These are phyloP conservation scores for Chytriomyces hyalinus DNA, from an alignment of 192 early-diverging fungal species.

Conservation along the genomic window DNA sequence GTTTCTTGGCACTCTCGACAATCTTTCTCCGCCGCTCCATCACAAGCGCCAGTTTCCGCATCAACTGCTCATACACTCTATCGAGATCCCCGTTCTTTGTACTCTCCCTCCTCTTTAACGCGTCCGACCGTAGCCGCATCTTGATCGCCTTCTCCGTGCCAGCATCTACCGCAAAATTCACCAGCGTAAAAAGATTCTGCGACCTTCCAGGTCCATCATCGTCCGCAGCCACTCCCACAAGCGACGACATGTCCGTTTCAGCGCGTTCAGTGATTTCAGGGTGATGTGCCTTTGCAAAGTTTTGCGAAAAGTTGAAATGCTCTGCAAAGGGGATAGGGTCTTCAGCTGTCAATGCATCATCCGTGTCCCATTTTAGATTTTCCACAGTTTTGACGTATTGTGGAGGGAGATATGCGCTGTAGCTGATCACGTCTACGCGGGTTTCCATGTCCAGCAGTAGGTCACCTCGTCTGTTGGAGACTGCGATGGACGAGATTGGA, in stretches of 20 bases:
- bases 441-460: conserved; percentile 51
- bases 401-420: conserved; percentile 46
- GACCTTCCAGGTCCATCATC: not conserved
- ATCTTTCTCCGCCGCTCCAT: conserved; percentile 7
- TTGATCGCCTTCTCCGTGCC: conserved; percentile 16
- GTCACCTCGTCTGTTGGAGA: conserved; percentile 47
- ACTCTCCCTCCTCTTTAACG: not conserved
- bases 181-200: not conserved
- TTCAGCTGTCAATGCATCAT: conserved; percentile 16
- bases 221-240: not conserved
- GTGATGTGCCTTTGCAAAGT: conserved; percentile 12
- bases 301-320: conserved; percentile 31
- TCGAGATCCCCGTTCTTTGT: not conserved
- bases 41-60: conserved; percentile 18
- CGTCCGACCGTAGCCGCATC: conserved; percentile 21
- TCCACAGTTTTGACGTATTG: conserved; percentile 29
- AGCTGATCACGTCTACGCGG: conserved; percentile 53
- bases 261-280: not conserved
- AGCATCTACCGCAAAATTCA: conserved; percentile 28
- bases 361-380: not conserved
- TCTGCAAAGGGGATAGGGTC: conserved; percentile 53
- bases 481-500: conserved; percentile 42
- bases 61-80: conserved; percentile 7
- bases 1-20: not conserved
- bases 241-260: no score